Evolutionary conservation across 2,329 filamentous ascomycete species (phyloP).

Genomic region (Aspergillus unguis): DNA sequence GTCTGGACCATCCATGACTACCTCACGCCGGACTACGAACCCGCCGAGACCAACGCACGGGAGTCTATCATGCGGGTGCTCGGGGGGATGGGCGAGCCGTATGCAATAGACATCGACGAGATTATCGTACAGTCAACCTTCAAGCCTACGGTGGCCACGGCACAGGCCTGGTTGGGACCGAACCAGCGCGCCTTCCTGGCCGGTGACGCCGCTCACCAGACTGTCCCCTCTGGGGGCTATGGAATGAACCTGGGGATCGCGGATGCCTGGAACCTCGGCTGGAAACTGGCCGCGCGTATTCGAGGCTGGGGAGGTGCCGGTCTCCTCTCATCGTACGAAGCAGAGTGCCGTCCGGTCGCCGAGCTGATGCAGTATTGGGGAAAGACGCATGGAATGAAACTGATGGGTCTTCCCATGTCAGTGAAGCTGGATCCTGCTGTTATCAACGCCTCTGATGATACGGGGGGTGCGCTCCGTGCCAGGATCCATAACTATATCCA

Average conservation of each 20-base stretch:
- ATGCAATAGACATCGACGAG: slow-evolving; percentile 31
- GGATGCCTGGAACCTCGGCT: slow-evolving; percentile 36
- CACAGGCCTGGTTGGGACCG: slow-evolving; percentile 18
- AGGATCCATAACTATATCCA: not conserved
- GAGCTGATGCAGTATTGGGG: not conserved
- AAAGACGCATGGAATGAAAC: not conserved
- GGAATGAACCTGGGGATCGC: slow-evolving; percentile 39
- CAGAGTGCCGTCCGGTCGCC: slow-evolving; percentile 22
- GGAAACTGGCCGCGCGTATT: slow-evolving; percentile 28
- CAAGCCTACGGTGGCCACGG: slow-evolving; percentile 28
- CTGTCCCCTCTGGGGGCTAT: slow-evolving; percentile 34
- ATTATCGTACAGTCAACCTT: slow-evolving; percentile 28
- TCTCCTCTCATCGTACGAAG: slow-evolving; percentile 25
- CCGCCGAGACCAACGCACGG: not conserved
- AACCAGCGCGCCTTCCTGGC: slow-evolving; percentile 25
- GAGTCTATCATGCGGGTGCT: slow-evolving; percentile 23
- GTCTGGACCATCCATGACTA: slow-evolving; percentile 31
- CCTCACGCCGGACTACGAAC: slow-evolving; percentile 15
- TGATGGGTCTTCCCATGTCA: not conserved
- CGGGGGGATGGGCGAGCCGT: slow-evolving; percentile 14
- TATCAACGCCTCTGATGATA: not conserved
- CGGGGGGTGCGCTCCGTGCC: not conserved
- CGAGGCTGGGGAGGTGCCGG: slow-evolving; percentile 19
- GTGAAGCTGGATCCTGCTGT: not conserved
- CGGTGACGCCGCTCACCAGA: slow-evolving; percentile 31